Evolutionary conservation across 83 land plant genomes (phyloP).

Genomic region (Picea engelmannii): DNA sequence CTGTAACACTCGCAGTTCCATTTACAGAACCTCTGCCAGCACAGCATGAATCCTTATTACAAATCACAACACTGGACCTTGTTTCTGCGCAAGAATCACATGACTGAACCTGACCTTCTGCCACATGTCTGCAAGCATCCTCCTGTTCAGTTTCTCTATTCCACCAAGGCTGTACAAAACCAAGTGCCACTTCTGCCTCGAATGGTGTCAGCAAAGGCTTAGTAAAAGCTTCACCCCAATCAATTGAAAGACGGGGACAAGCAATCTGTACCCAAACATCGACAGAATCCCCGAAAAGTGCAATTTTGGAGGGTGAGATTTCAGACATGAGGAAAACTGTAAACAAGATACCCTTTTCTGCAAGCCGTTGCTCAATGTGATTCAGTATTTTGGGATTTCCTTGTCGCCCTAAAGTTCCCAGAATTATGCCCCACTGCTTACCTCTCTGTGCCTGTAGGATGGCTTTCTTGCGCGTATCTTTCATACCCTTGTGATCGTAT

Average conservation of each 20-base stretch:
- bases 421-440: slow-evolving; percentile 75
- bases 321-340: slow-evolving; percentile 86
- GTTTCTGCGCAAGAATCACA: slow-evolving; percentile 6
- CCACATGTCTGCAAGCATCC: not conserved
- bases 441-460: slow-evolving; percentile 55
- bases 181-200: slow-evolving; percentile 93
- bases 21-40: not conserved
- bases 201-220: slow-evolving; percentile 84
- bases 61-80: slow-evolving; percentile 6
- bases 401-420: slow-evolving; percentile 96
- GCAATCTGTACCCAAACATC: slow-evolving; percentile 99
- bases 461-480: slow-evolving; percentile 69
- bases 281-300: slow-evolving; percentile 72
- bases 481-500: slow-evolving; percentile 93
- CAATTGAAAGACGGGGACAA: slow-evolving; percentile 92
- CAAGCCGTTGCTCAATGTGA: slow-evolving; percentile 62
- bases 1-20: not conserved
- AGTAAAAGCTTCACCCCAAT: slow-evolving; percentile 94
- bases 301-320: slow-evolving; percentile 74
- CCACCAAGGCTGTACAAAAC: slow-evolving; percentile 91
- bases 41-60: slow-evolving; percentile 20
- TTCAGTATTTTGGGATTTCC: slow-evolving; percentile 83
- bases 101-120: slow-evolving; percentile 3
- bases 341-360: slow-evolving; percentile 51
- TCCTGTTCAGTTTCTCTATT: slow-evolving; percentile 30